Percentiles rank a stretch among this genome's conserved stretches.
These are phyloP conservation scores for Trebouxia sp. DNA, from an alignment of 139 green algal species.

Conservation along the genomic window DNA sequence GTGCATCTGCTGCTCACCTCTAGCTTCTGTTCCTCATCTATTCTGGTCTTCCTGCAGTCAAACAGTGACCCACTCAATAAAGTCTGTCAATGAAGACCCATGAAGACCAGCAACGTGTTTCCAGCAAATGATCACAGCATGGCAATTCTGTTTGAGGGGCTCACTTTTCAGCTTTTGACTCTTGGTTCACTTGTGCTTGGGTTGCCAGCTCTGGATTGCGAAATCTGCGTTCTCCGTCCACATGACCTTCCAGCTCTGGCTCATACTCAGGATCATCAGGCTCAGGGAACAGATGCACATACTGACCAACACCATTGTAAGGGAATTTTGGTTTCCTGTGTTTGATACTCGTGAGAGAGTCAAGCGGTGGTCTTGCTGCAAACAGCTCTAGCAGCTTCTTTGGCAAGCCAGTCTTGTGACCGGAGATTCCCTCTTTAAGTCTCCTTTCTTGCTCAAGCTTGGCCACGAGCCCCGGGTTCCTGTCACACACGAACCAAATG, in stretches of 20 bases:
- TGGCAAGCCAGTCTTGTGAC: constrained; percentile 76
- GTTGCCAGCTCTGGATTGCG: constrained; percentile 72
- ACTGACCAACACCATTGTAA: constrained; percentile 63
- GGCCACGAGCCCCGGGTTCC: constrained; percentile 28
- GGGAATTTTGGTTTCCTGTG: constrained; percentile 43
- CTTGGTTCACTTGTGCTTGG: constrained; percentile 70
- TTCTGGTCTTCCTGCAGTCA: constrained; percentile 50
- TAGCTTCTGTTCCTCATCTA: constrained; percentile 52
- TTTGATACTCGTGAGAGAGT: constrained; percentile 8
- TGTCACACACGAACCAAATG: constrained; percentile 9
- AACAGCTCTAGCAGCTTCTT: constrained; percentile 79
- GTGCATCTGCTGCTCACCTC: constrained; percentile 40
- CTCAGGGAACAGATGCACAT: constrained; percentile 69
- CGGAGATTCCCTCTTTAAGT: constrained; percentile 56
- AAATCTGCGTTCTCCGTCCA: constrained; percentile 33
- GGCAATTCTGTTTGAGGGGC: no score
- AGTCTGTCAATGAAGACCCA: no score
- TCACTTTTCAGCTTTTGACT: constrained; percentile 76
- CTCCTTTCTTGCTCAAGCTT: constrained; percentile 37
- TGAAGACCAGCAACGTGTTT: no score
- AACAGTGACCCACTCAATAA: not conserved
- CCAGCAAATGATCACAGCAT: no score
- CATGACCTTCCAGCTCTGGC: constrained; percentile 42
- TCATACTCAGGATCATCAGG: constrained; percentile 78
- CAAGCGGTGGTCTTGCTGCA: constrained; percentile 45